These are phyloP conservation scores for Tylopilus sp. DNA, from an alignment of 1,284 basidiomycete genomes.

Conservation along the genomic window DNA sequence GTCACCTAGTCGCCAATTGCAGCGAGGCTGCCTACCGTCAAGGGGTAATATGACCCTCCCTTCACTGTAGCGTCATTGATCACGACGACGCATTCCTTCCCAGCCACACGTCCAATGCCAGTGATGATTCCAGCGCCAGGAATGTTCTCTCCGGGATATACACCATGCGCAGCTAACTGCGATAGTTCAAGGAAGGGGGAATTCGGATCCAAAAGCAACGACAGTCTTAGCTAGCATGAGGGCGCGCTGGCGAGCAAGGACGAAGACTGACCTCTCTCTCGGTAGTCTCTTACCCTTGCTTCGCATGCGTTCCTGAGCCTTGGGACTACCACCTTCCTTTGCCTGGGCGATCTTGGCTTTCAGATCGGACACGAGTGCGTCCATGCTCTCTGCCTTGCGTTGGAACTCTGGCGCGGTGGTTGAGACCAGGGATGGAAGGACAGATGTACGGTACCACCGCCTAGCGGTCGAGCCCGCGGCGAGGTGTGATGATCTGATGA, in stretches of 20 bases:
- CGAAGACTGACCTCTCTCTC: slow-evolving; percentile 68
- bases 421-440: slow-evolving; percentile 69
- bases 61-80: slow-evolving; percentile 95
- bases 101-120: slow-evolving; percentile 79
- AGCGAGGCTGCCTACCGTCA: slow-evolving; percentile 57
- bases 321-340: slow-evolving; percentile 60
- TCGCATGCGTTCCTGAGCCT: slow-evolving; percentile 74
- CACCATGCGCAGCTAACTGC: slow-evolving; percentile 80
- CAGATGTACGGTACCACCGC: slow-evolving; percentile 58
- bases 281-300: slow-evolving; percentile 83
- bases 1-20: neutral
- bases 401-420: slow-evolving; percentile 67
- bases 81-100: slow-evolving; percentile 83
- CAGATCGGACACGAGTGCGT: slow-evolving; percentile 59
- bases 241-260: neutral
- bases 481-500: slow-evolving; percentile 15
- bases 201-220: slow-evolving; percentile 75
- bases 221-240: slow-evolving; percentile 41
- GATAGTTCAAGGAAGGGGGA: slow-evolving; percentile 92
- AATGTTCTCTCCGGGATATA: slow-evolving; percentile 76
- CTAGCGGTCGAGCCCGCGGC: slow-evolving; percentile 4
- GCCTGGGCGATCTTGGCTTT: slow-evolving; percentile 55
- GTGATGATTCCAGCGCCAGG: slow-evolving; percentile 92
- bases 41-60: slow-evolving; percentile 89
- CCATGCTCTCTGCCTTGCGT: slow-evolving; percentile 64